phyloP scores from a whole-genome alignment of 2,329 filamentous ascomycete species.

The Lasiodiplodia hormozganensis region DNA sequence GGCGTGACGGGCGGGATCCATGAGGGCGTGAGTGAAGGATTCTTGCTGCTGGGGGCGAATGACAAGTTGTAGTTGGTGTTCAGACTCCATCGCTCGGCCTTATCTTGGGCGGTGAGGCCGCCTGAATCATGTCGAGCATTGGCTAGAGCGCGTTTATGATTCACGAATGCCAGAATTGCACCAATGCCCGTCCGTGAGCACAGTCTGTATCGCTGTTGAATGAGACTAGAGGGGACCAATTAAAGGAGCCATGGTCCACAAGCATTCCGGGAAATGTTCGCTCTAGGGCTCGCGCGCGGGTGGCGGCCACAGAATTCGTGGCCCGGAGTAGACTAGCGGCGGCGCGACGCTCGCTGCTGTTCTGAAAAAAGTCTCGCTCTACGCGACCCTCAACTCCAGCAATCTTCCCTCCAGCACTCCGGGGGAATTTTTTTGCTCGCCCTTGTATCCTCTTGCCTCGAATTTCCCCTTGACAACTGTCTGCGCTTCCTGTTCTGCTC shows the following conservation, averaged over 20 bases:
- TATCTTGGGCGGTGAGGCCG: constrained; percentile 8
- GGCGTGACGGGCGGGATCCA: constrained; percentile 71
- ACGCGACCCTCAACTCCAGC: constrained; percentile 8
- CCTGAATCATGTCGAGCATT: neutral
- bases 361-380: constrained; percentile 19
- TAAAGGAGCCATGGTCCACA: neutral
- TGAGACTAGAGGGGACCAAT: neutral
- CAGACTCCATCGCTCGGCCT: neutral
- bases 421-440: constrained; percentile 13
- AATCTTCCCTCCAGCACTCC: constrained; percentile 28
- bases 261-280: neutral
- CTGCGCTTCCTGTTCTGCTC: neutral
- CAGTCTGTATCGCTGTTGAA: neutral
- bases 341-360: constrained; percentile 10
- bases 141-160: constrained; percentile 9
- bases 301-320: neutral
- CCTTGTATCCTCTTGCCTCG: neutral
- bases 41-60: constrained; percentile 39
- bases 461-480: neutral
- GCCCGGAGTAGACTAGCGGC: constrained; percentile 3
- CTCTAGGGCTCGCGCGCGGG: neutral
- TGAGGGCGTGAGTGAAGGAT: constrained; percentile 66
- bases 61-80: constrained; percentile 3
- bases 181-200: neutral
- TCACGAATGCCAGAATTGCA: neutral